phyloP scores from a whole-genome alignment of 345 rosid genomes.

The Toxicodendron radicans region DNA sequence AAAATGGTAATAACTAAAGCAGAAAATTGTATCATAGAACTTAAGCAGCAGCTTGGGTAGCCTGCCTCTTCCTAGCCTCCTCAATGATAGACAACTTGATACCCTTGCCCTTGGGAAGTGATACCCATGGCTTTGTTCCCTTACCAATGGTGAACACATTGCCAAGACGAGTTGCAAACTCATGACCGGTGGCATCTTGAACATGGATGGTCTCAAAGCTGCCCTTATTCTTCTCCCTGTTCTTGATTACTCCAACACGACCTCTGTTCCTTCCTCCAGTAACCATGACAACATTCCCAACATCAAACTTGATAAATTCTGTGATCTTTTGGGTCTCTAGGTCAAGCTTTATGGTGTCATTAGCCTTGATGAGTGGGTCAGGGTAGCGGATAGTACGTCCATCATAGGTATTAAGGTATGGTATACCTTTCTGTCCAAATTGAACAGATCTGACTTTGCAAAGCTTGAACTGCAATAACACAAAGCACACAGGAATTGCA shows the following conservation, averaged over 20 bases:
- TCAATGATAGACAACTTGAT: conserved; percentile 80
- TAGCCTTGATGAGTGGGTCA: conserved; percentile 83
- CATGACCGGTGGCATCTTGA: conserved; percentile 73
- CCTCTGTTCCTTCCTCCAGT: conserved; percentile 94
- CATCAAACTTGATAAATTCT: conserved; percentile 84
- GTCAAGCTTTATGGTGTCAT: conserved; percentile 84
- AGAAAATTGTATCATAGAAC: neutral
- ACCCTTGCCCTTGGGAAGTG: conserved; percentile 91
- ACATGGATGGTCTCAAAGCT: conserved; percentile 80
- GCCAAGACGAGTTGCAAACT: conserved; percentile 85
- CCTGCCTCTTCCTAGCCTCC: conserved; percentile 79
- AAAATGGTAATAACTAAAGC: neutral
- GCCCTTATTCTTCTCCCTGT: conserved; percentile 86
- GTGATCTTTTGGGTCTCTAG: conserved; percentile 69
- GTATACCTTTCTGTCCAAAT: conserved; percentile 81
- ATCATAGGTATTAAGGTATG: conserved; percentile 78
- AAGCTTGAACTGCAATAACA: conserved; percentile 66
- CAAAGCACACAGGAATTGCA: neutral
- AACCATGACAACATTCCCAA: conserved; percentile 89
- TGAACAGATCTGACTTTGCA: conserved; percentile 76
- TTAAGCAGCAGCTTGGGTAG: conserved; percentile 52
- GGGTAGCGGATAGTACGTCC: conserved; percentile 93
- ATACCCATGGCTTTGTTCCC: conserved; percentile 84
- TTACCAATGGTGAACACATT: conserved; percentile 81
- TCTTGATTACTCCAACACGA: conserved; percentile 79